Conservation (phyloP, 345 rosid species). For the Aquilaria sinensis region DNA sequence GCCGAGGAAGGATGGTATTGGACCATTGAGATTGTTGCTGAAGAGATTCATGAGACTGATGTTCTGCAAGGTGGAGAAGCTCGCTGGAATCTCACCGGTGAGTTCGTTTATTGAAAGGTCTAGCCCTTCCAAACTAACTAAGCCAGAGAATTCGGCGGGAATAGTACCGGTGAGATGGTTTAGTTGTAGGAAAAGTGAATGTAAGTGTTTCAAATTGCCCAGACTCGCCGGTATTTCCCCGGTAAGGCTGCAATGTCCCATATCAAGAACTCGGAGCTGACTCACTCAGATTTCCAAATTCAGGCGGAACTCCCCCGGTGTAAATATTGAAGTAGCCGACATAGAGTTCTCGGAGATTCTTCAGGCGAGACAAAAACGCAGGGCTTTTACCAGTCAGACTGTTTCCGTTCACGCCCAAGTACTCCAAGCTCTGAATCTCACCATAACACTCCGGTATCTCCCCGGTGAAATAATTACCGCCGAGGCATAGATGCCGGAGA, state of each 20-base stretch:
- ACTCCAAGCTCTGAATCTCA: constrained; percentile 61
- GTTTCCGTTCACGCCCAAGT: constrained; percentile 54
- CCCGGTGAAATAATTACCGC: constrained; percentile 77
- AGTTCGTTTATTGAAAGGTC: constrained; percentile 63
- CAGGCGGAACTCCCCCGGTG: constrained; percentile 64
- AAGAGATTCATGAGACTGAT: constrained; percentile 59
- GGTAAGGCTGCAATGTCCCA: constrained; percentile 56
- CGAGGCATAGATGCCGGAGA: constrained; percentile 51
- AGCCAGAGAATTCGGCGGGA: constrained; percentile 62
- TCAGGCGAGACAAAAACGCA: constrained; percentile 46
- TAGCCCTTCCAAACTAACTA: constrained; percentile 57
- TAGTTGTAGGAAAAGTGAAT: constrained; percentile 65
- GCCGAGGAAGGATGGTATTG: constrained; percentile 57
- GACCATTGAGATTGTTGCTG: constrained; percentile 55
- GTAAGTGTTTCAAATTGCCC: constrained; percentile 42
- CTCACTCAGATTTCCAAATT: constrained; percentile 53
- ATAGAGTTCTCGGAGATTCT: constrained; percentile 46
- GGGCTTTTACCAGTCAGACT: constrained; percentile 50
- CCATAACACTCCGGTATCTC: constrained; percentile 65
- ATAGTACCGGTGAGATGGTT: constrained; percentile 66
- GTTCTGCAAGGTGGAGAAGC: constrained; percentile 38
- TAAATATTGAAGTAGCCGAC: constrained; percentile 59
- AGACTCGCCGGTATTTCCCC: constrained; percentile 73
- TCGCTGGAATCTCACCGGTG: constrained; percentile 69
- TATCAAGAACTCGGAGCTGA: constrained; percentile 52